These are phyloP conservation scores for Podila verticillata DNA, from an alignment of 192 early-diverging fungal species.

Conservation along the genomic window DNA sequence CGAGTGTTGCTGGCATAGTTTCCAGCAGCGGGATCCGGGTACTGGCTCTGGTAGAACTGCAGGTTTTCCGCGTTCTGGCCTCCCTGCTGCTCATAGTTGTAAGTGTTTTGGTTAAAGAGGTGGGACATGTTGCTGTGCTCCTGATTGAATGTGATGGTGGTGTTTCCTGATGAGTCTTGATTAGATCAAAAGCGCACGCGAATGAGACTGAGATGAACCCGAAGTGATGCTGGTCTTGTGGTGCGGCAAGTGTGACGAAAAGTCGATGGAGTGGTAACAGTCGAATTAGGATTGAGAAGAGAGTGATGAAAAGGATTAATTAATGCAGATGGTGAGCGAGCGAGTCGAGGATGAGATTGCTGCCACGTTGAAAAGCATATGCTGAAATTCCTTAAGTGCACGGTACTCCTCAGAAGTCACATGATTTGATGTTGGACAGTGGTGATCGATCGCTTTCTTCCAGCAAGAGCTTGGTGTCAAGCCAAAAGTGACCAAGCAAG, in stretches of 20 bases:
- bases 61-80: slow-evolving; percentile 54
- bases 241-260: not conserved
- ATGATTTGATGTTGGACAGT: too few relatives aligned
- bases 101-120: slow-evolving; percentile 30
- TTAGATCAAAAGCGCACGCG: not conserved
- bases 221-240: not conserved
- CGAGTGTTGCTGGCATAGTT: slow-evolving; percentile 29
- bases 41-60: slow-evolving; percentile 64
- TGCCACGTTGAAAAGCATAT: not conserved
- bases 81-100: slow-evolving; percentile 38
- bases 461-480: too few relatives aligned
- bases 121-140: slow-evolving; percentile 16
- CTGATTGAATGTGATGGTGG: not conserved
- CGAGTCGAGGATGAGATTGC: not conserved
- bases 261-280: not conserved
- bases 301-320: slow-evolving; percentile 3
- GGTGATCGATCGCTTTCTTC: too few relatives aligned
- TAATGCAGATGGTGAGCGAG: not conserved
- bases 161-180: not conserved
- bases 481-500: not conserved
- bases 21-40: slow-evolving; percentile 53
- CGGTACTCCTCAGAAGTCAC: too few relatives aligned
- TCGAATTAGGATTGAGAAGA: not conserved
- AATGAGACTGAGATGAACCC: not conserved
- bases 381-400: too few relatives aligned